These are phyloP conservation scores for Collariella sp. DNA, from an alignment of 495 filamentous ascomycete species.

Conservation along the genomic window DNA sequence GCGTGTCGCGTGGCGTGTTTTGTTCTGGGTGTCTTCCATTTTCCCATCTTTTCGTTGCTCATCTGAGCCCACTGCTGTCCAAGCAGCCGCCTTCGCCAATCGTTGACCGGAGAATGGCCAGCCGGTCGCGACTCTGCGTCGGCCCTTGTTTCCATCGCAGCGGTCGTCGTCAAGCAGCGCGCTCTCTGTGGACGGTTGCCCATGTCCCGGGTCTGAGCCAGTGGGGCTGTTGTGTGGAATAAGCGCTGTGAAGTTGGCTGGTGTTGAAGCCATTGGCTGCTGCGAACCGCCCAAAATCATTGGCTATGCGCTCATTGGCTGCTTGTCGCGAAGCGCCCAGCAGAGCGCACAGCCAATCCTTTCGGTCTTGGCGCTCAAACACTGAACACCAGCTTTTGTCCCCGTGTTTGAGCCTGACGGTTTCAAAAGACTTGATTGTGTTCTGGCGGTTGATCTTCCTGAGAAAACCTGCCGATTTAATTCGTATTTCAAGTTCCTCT, in stretches of 20 bases:
- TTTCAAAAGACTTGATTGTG: not conserved
- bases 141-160: slow-evolving; percentile 10
- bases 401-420: not conserved
- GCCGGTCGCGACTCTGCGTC: slow-evolving; percentile 5
- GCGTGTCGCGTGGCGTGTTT: slow-evolving; percentile 3
- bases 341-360: slow-evolving; percentile 21
- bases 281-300: slow-evolving; percentile 15
- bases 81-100: slow-evolving; percentile 7
- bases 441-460: not conserved
- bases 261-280: slow-evolving; percentile 20
- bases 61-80: no score
- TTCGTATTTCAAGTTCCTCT: not conserved
- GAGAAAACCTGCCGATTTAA: no score
- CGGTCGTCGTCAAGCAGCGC: slow-evolving; percentile 16
- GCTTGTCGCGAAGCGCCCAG: slow-evolving; percentile 17
- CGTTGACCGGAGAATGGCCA: slow-evolving; percentile 13
- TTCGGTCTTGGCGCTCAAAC: slow-evolving; percentile 2
- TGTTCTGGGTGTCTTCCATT: not conserved
- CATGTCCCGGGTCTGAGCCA: slow-evolving; percentile 3
- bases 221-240: slow-evolving; percentile 24
- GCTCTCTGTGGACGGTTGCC: slow-evolving; percentile 20
- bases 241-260: slow-evolving; percentile 24
- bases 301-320: slow-evolving; percentile 20
- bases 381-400: not conserved
- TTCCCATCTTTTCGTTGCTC: not conserved